Evolutionary conservation across 2,329 filamentous ascomycete species (phyloP).

Genomic region (Clonostachys sp.): DNA sequence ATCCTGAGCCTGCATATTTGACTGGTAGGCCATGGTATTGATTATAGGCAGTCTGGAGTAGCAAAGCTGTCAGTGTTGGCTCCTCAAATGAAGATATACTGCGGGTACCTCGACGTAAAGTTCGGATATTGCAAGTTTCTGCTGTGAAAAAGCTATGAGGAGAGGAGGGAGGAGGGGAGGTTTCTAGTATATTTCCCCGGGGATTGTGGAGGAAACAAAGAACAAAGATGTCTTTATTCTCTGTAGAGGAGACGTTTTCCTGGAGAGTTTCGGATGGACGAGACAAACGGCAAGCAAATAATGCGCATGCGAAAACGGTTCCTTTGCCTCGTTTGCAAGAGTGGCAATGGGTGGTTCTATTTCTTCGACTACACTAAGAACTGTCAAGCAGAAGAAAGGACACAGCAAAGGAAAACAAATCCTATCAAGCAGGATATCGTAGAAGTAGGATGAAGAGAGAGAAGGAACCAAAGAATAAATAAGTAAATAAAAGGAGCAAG

Average conservation of each 20-base stretch:
- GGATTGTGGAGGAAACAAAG: neutral
- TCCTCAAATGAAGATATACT: neutral
- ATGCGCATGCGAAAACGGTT: no score
- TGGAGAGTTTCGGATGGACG: neutral
- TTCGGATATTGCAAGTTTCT: neutral
- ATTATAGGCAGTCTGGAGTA: constrained; percentile 6
- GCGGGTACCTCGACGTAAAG: neutral
- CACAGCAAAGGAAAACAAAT: neutral
- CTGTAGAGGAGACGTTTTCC: neutral
- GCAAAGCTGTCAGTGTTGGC: neutral
- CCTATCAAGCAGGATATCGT: neutral
- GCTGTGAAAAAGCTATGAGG: neutral
- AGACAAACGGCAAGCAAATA: neutral
- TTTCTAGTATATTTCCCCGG: neutral
- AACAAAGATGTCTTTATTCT: neutral
- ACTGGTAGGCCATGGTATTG: constrained; percentile 32
- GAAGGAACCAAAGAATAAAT: neutral
- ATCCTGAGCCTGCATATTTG: constrained; percentile 63
- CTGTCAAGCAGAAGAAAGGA: neutral
- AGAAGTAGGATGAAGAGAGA: neutral
- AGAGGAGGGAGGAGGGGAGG: neutral
- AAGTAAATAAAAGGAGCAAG: no score
- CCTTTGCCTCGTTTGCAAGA: no score
- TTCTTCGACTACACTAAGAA: neutral
- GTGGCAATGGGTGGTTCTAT: no score